phyloP scores from a whole-genome alignment of 139 green algal species.

The Pleodorina starrii region DNA sequence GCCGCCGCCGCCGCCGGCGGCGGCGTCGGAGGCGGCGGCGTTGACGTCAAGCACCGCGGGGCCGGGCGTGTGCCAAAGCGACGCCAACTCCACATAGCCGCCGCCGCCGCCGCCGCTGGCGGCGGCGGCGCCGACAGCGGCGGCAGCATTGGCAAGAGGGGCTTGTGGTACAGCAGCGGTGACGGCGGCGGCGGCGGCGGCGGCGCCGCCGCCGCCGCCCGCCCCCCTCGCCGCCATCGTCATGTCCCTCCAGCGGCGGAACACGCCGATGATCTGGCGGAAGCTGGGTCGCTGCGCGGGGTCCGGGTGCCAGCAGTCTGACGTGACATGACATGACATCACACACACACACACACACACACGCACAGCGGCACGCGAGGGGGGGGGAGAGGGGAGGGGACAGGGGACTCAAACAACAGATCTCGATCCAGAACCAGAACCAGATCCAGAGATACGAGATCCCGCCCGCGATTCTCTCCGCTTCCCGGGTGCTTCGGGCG shows the following conservation, averaged over 20 bases:
- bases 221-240: constrained; percentile 28
- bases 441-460: too few species aligned
- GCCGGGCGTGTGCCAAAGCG: not conserved
- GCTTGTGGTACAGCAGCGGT: not conserved
- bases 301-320: constrained; percentile 62
- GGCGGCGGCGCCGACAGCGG: not conserved
- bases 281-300: constrained; percentile 62
- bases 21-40: not conserved
- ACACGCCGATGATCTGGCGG: constrained; percentile 34
- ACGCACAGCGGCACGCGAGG: too few species aligned
- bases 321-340: too few species aligned
- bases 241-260: constrained; percentile 38
- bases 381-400: not conserved
- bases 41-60: not conserved
- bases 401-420: too few species aligned
- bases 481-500: too few species aligned
- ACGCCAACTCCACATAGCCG: not conserved
- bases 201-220: not conserved
- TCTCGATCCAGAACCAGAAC: too few species aligned
- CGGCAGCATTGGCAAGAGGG: not conserved
- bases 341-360: too few species aligned
- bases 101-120: not conserved
- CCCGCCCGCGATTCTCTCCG: too few species aligned
- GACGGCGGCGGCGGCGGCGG: not conserved
- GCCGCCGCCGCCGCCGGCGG: too few species aligned